A percentile compares a stretch with the other conserved stretches of the same genome.
Evolutionary conservation across 2,329 filamentous ascomycete genomes (phyloP).

Genomic region (Blumeria graminis): DNA sequence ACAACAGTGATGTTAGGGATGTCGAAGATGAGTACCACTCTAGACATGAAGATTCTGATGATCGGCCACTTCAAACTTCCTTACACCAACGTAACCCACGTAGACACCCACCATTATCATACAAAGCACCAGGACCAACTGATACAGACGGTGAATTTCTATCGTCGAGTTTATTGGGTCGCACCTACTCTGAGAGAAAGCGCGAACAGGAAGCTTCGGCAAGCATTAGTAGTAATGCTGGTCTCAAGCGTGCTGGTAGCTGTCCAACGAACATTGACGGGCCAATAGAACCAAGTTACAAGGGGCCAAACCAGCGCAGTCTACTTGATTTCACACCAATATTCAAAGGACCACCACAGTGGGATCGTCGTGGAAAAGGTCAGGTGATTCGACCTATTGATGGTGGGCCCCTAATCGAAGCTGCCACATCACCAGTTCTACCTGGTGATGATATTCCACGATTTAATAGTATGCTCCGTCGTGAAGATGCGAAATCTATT

Average conservation of each 20-base stretch:
- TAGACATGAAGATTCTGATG: constrained; percentile 8
- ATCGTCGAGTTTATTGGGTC: constrained; percentile 22
- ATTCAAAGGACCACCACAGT: constrained; percentile 38
- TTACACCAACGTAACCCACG: constrained; percentile 14
- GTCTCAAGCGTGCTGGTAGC: constrained; percentile 6
- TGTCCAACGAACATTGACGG: constrained; percentile 3
- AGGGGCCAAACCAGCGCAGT: constrained; percentile 21
- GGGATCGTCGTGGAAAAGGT: constrained; percentile 27
- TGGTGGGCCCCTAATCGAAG: constrained; percentile 23
- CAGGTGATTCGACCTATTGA: constrained; percentile 20
- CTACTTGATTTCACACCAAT: constrained; percentile 42
- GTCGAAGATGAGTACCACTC: constrained; percentile 7
- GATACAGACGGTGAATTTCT: constrained; percentile 18
- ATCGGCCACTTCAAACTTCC: constrained; percentile 11
- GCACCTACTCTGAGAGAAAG: constrained; percentile 23
- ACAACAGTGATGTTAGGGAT: constrained; percentile 22
- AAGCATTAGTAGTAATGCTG: not conserved
- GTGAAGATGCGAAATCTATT: not conserved
- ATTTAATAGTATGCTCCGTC: not conserved
- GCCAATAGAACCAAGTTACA: not conserved
- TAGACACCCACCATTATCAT: constrained; percentile 9
- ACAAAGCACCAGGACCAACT: constrained; percentile 8
- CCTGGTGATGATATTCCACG: not conserved
- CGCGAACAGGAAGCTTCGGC: constrained; percentile 9
- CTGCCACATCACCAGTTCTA: constrained; percentile 15